Conservation (phyloP, 352 stramenopile genomes). For the Detonula confervacea region DNA sequence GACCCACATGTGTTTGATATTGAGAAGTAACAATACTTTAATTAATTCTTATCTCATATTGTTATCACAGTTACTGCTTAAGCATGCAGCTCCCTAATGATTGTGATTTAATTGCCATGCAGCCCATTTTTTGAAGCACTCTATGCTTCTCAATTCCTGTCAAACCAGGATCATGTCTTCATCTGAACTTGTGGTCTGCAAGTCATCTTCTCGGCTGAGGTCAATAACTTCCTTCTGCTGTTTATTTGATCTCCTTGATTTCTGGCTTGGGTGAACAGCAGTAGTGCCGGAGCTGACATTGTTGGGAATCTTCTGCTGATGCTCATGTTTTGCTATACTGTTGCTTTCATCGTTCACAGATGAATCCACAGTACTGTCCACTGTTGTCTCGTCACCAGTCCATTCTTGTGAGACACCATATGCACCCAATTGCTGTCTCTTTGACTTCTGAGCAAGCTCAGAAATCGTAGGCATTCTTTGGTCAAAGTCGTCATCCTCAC, state of each 20-base stretch:
- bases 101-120: too few species aligned
- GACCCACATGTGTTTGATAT: not conserved
- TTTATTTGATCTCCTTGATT: not conserved
- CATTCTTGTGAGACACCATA: not conserved
- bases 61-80: not conserved
- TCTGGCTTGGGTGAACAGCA: constrained; percentile 4
- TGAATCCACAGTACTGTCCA: not conserved
- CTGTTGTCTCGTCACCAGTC: too few species aligned
- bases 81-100: not conserved
- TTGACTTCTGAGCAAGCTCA: not conserved
- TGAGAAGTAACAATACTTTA: constrained; percentile 2
- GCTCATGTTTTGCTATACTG: not conserved
- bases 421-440: not conserved
- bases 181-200: not conserved
- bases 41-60: not conserved
- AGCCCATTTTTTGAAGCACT: too few species aligned
- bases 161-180: too few species aligned
- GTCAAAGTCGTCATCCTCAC: constrained; percentile 11
- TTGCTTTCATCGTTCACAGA: not conserved
- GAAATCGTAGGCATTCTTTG: not conserved
- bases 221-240: not conserved
- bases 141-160: too few species aligned
- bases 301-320: too few species aligned
- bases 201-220: not conserved
- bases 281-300: too few species aligned